Base-by-base conservation (phyloP, 2,329 filamentous ascomycete species). In the Apiospora arundinis region DNA sequence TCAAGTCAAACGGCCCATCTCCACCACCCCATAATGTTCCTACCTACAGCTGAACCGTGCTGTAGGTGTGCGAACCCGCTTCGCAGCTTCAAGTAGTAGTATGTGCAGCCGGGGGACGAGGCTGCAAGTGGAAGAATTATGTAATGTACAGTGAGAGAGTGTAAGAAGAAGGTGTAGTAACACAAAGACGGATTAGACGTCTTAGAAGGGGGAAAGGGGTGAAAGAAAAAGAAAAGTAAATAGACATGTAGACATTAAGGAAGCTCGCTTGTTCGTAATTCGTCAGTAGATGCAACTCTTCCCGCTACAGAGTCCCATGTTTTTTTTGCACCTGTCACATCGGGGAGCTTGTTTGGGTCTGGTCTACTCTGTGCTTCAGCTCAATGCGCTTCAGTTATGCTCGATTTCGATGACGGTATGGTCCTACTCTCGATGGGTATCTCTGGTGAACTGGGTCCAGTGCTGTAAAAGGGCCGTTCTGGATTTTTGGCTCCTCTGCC, bases 201-300 rank as follows among this genome's bases (percentile, higher is more conserved):
- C 79, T 76, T 77, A 49, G 70, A 77, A 60, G 70, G 70, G 67
- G 21, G 14, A 21, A 32, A 70, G 70, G 74, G 42, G 42, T 67
- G 25, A 52, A 32, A 72, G 48, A 72, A 74, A 76, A 72, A 75
- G 70, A 66, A 72, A 75, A 69, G 70, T 67, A 74, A 75, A 71
- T 72, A 69, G 75, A 74, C 75, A 80, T 78, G 72, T 80, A 81
- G 76, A 80, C 79, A 81, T 81, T 81, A 81, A 74, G 60, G 67
- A 68, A 71, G 72, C 67, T 75, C 72, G 72, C 73, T 74, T 75
- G 73, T 73, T 78, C 76, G 73, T 78, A 75, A 76, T 63, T 77
- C 77, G 72, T 78, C 69, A 77, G 74, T 73, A 63, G 40, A 63
- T 63, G 56, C 56, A 63, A 14, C 28, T 37, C 52, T n/a, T 63